Base-by-base conservation (phyloP, 2,329 filamentous ascomycete genomes). In the Phaeoacremonium minimum region DNA sequence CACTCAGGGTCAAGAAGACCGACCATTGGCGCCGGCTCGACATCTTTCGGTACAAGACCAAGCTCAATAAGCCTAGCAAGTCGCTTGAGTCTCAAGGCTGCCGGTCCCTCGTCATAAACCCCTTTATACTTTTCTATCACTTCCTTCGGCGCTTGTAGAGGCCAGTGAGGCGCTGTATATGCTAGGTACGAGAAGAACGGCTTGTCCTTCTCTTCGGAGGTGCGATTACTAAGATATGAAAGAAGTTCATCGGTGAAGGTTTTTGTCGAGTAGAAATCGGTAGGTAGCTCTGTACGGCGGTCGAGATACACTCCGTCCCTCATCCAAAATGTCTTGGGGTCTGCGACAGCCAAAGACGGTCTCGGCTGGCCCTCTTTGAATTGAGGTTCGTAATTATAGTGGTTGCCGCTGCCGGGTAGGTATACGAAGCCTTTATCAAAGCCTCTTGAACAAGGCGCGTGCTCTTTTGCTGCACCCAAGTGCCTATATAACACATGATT, bases 151-250 rank as follows among this genome's bases (percentile, higher is more conserved):
- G 75, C 74, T 45, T 81, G 77, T 4, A 82, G 57, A 2, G 77
- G 77, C 77, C 77, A 82, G 46, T 82, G 77, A 2, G 77, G 77
- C 0, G 77, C 77, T 0, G 75, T 76, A 51, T 79, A 82, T 3
- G 77, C 73, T 2, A 77, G 60, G 48, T 79, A 80, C 3, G 60
- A 75, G 47, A 80, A 80, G 58, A 81, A 80, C 0, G 76, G 71
- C 33, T 54, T 46, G 4, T 57, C 46, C 13, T 57, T 51, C 4
- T 52, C 49, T 4, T 43, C 56, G 37, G 46, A 55, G 41, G 49
- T 67, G 56, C 72, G 66, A 28, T 72, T 67, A 19, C 61, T 54
- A 1, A 77, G 55, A 34, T 76, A 77, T 12, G 63, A 44, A 8
- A 76, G 46, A 61, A 78, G 66, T 41, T 69, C 71, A 44, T 70